Conservation (phyloP, 768 basidiomycete species). For the Nidula microcarpa region DNA sequence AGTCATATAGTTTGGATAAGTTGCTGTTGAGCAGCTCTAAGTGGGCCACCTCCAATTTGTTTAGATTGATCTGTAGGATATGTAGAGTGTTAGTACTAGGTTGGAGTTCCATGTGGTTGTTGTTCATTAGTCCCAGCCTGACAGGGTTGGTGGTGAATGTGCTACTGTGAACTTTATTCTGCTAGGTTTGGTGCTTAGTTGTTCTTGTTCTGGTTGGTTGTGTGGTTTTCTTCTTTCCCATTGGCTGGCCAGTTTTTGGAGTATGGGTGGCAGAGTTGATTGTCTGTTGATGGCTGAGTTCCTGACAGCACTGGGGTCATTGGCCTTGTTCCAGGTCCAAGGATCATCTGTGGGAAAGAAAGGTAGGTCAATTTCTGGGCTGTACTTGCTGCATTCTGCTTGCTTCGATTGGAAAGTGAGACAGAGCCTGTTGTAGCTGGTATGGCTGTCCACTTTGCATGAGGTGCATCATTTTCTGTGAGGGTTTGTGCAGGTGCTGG, state of each 20-base stretch:
- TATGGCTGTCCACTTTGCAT: conserved; percentile 9
- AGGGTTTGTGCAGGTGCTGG: too few relatives aligned
- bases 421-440: conserved; percentile 13
- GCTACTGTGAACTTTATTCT: not conserved
- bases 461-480: conserved; percentile 5
- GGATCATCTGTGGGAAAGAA: conserved; percentile 12
- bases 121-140: not conserved
- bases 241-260: not conserved
- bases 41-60: conserved; percentile 12
- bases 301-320: too few relatives aligned
- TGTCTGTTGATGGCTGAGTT: too few relatives aligned
- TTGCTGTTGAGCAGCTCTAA: conserved; percentile 9
- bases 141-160: not conserved
- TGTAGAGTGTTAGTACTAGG: conserved; percentile 6
- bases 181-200: too few relatives aligned
- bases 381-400: conserved; percentile 2
- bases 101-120: not conserved
- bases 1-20: conserved; percentile 4
- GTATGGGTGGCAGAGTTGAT: not conserved
- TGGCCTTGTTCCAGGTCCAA: conserved; percentile 14
- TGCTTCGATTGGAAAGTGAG: conserved; percentile 11
- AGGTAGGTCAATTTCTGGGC: conserved; percentile 13
- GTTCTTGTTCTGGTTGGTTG: too few relatives aligned
- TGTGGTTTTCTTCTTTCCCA: too few relatives aligned
- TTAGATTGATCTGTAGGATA: conserved; percentile 6